Evolutionary conservation across 495 filamentous ascomycete species (phyloP).

Genomic region (Clohesyomyces aquaticus): DNA sequence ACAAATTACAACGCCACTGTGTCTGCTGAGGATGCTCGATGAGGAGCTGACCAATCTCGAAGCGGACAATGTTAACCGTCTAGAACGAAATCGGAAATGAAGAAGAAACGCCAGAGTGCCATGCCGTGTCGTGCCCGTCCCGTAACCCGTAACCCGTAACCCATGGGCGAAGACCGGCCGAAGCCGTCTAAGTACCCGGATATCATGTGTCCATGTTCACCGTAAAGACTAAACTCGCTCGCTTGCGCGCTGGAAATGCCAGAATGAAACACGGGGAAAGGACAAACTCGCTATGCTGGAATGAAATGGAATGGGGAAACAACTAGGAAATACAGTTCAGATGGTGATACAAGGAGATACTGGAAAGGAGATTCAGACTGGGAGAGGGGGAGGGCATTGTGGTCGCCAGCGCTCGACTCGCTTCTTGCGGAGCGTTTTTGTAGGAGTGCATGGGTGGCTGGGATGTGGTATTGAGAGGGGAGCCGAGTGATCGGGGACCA

Average conservation of each 20-base stretch:
- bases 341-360: constrained; percentile 5
- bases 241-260: constrained; percentile 14
- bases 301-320: constrained; percentile 6
- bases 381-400: neutral
- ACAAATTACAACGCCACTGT: neutral
- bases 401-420: constrained; percentile 30
- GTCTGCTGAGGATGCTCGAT: neutral
- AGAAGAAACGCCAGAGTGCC: constrained; percentile 1
- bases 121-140: too few species aligned
- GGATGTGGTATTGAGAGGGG: neutral
- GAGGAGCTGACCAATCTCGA: constrained; percentile 7
- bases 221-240: constrained; percentile 4
- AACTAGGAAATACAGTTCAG: constrained; percentile 7
- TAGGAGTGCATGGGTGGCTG: neutral
- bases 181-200: constrained; percentile 1
- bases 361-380: neutral
- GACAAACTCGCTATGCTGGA: neutral
- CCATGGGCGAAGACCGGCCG: neutral
- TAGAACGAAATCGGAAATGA: neutral
- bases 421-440: constrained; percentile 32
- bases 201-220: neutral
- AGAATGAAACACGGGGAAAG: constrained; percentile 12
- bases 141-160: neutral
- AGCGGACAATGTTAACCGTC: neutral
- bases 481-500: constrained; percentile 2